A percentile compares a stretch with the other conserved stretches of the same genome.
Evolutionary conservation across 169 alveolate genomes (phyloP).

Genomic region (Plasmodium vivax): DNA sequence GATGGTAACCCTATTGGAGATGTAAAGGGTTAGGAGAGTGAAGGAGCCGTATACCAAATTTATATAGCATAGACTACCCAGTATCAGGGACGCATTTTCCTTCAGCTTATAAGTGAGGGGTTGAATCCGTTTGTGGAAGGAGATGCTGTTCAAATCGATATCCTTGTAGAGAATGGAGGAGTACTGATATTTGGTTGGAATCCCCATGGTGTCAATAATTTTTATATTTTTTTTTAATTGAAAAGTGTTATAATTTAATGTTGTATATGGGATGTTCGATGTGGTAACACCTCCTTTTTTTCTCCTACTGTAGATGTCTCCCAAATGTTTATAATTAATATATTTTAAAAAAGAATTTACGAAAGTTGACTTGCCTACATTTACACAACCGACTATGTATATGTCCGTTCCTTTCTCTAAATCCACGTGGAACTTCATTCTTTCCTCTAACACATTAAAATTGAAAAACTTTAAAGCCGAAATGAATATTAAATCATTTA

Average conservation of each 20-base stretch:
- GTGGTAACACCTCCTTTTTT: constrained; percentile 90
- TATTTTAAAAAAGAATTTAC: constrained; percentile 86
- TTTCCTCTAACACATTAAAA: constrained; percentile 79
- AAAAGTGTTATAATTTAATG: constrained; percentile 86
- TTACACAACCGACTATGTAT: constrained; percentile 88
- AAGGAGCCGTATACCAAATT: constrained; percentile 76
- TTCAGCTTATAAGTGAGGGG: constrained; percentile 81
- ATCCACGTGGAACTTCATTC: constrained; percentile 79
- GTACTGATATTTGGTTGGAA: constrained; percentile 84
- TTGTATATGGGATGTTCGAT: constrained; percentile 90
- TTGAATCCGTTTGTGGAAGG: constrained; percentile 77
- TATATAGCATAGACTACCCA: constrained; percentile 83
- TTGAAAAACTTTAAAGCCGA: constrained; percentile 80
- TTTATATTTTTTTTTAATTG: constrained; percentile 87
- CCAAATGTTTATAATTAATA: constrained; percentile 84
- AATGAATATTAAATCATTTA: constrained; percentile 83
- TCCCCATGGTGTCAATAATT: constrained; percentile 90
- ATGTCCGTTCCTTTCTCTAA: constrained; percentile 78
- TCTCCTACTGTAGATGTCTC: constrained; percentile 79
- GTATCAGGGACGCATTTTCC: constrained; percentile 79
- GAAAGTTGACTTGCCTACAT: constrained; percentile 90
- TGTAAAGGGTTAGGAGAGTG: constrained; percentile 75
- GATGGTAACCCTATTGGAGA: constrained; percentile 79
- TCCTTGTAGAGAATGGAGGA: constrained; percentile 75
- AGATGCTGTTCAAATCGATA: constrained; percentile 78